Evolutionary conservation across 768 basidiomycete genomes (phyloP), one percentile per base, ranked within the genome.

Genomic region (Termitomyces sp.): DNA sequence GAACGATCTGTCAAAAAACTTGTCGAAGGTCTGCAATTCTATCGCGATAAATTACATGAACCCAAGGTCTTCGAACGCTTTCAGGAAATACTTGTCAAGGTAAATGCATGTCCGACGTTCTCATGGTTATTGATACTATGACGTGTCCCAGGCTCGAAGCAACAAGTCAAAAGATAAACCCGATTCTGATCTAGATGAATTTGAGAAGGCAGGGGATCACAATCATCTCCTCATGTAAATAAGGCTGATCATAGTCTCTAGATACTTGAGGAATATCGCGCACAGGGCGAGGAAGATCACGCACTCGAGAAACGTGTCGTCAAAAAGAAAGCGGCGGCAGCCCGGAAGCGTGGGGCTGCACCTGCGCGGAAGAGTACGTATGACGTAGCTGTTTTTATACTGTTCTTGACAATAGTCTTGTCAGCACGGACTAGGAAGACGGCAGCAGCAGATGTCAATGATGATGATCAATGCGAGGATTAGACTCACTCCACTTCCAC

Each of bases 1-100:
- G 97, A 99, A 62, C 83, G 90, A 32, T 96, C 94, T 0, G 84
- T 98, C 64, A 98, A 97, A 82, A 97, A 95, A 69, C 82, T 98
- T 58, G 90, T 94, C 63, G 96, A 98, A 61, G 94, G 84, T 1
- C 70, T 99, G 25, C 91, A 88, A 45, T 89, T 86, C 72, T 99
- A 99, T 66, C 88, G 94, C 52, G 97, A 98, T 76, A 99, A 99
- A 72, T 74, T 99, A 40, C 91, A 96, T 72, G 95, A 98, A 59
- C 77, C 84, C 41, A 75, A 71, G 1, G 96, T 99, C 5, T 98
- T 80, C 68, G 78, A 76, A 30, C 76, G 85, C 45, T 98, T 99
- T 70, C 79, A 79, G 27, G 95, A 98, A 67, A 98, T 98, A 57
- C 79, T 99, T n/a, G 73, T 73, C 49, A 99, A 98, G 82, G 93